Base-by-base conservation (phyloP, 768 basidiomycete genomes). In the Trametes cubensis region DNA sequence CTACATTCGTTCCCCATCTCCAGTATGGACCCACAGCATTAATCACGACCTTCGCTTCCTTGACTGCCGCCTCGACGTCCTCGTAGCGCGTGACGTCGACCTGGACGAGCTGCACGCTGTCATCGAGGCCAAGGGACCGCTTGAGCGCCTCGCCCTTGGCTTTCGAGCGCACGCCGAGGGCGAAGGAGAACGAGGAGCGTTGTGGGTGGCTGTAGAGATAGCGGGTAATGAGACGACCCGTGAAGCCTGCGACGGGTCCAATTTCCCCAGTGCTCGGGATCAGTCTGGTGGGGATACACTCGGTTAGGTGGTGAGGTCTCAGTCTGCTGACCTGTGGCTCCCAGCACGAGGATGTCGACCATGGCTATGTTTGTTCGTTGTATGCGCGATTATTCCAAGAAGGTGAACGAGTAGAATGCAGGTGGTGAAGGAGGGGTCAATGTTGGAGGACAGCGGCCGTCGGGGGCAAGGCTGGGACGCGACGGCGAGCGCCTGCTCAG, bases 1-100 rank as follows among this genome's bases (percentile, higher is more conserved):
- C 89, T 14, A 94, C 87, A 10, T 84, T 80, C n/a, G 85, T 85
- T 3, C 92, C 89, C 75, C 81, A 90, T 6, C 71, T 70, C 82
- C 84, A 87, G 70, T 82, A 94, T 2, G 92, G 91, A 1, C 92
- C 92, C 34, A 90, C 83, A 30, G 86, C 77, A 68, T 90, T 92
- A 60, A 94, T 86, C 56, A 95, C 83, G 20, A 94, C 87, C 48
- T 81, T 81, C 6, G 84, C 78, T 18, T 71, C 71, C 67, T 79
- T 81, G 17, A 94, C 86, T 2, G 78, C 83, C 2, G 68, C 73
- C 52, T 88, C 85, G 3, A 94, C 72, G 28, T 85, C 79, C 13
- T 77, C 74, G 5, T 68, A 69, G 10, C 84, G 78, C 10, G 81
- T 78, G 8, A 91, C 83, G 64, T 94, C 90, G 14, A 90, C 77